Conservation (phyloP, 2,329 filamentous ascomycete genomes). For the Pseudogymnoascus sp. region DNA sequence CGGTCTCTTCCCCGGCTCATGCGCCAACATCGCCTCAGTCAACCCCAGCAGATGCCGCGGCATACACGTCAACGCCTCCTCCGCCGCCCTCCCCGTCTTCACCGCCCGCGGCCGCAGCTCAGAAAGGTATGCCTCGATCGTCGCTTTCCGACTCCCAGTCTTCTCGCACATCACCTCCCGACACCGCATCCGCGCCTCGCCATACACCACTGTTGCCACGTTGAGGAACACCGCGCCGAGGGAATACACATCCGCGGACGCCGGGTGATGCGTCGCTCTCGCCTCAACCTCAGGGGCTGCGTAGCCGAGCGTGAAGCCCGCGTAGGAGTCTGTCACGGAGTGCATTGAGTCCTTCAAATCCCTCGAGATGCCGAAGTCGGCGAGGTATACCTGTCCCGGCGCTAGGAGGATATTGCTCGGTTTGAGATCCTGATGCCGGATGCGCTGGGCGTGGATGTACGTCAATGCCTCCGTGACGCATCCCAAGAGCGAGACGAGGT, state of each 20-base stretch:
- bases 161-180: conserved; percentile 30
- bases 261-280: conserved; percentile 35
- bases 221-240: conserved; percentile 39
- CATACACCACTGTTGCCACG: conserved; percentile 37
- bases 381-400: conserved; percentile 37
- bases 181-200: conserved; percentile 32
- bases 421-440: conserved; percentile 41
- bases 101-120: conserved; percentile 14
- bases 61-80: conserved; percentile 15
- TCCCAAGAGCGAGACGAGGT: conserved; percentile 30
- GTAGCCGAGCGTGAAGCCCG: conserved; percentile 36
- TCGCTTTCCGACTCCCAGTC: conserved; percentile 27
- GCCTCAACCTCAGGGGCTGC: conserved; percentile 36
- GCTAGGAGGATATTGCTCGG: conserved; percentile 40
- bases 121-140: conserved; percentile 14
- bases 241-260: conserved; percentile 40
- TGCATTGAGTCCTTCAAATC: conserved; percentile 38
- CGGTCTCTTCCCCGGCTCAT: conserved; percentile 40
- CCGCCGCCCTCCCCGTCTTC: conserved; percentile 13
- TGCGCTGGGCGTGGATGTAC: conserved; percentile 34
- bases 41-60: conserved; percentile 33
- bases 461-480: conserved; percentile 37
- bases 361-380: conserved; percentile 41
- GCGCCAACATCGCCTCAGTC: conserved; percentile 44
- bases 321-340: conserved; percentile 34